Base-by-base conservation (phyloP, 306 rosid genomes). In the Quercus robur region DNA sequence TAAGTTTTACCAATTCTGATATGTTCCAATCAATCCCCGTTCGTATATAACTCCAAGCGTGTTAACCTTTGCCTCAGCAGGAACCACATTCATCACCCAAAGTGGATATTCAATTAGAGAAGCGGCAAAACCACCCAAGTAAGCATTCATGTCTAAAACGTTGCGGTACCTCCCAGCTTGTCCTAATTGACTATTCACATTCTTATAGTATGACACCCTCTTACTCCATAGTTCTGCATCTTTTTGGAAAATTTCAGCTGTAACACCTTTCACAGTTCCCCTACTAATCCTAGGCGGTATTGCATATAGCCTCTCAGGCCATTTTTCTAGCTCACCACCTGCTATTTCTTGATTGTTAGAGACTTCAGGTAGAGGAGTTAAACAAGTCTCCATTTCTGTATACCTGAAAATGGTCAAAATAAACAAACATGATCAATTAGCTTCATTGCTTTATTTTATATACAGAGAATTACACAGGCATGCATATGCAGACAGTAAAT, bases 1-100 rank as follows among this genome's bases (percentile, higher is more conserved):
- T 15, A 71, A 57, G n/a, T 55, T 84, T 75, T 86, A 90, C 98
- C 97, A 92, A 62, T 92, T 84, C 71, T 90, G 97, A 82, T 94
- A 94, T 5, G 90, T 88, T 76, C 97, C 98, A 58, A 94, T 94
- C 64, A 91, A 78, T 52, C 97, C 97, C 56, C 97, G 52, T 73
- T 94, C 93, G 35, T 80, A 94, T 19, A 91, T 81, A 72, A 90
- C 93, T 71, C 98, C 97, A 25, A 92, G 91, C 20, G 97, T 87
- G 81, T 92, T 82, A 75, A 75, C 76, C 68, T 84, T 86, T 28
- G 84, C 85, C 2, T 90, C 87, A 7, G 86, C 85, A 44, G 98
- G 98, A 72, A 92, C 94, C 49, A 90, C 91, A 75, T 94, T 94
- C 98, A 94, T 90, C 75, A 91, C 97, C 97, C 98, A 94, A 70